Conservation (phyloP, 768 basidiomycete genomes). For the Steccherinum ochraceum region DNA sequence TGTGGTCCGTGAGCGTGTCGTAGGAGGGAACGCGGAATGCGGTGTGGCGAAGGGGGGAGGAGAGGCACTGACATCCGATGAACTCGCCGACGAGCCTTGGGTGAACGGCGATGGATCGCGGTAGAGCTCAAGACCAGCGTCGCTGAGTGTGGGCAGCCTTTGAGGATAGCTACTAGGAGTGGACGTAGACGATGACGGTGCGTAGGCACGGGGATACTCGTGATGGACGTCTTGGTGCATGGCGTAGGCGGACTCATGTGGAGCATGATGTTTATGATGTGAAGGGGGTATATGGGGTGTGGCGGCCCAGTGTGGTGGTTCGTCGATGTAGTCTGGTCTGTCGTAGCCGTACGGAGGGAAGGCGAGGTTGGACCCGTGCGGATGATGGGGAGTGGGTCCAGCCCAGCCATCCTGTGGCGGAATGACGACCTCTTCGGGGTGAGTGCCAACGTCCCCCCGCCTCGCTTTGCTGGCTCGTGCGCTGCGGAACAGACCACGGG, state of each 20-base stretch:
- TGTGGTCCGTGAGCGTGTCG: conserved; percentile 6
- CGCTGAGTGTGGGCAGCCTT: conserved; percentile 5
- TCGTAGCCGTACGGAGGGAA: neutral
- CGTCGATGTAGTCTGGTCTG: neutral
- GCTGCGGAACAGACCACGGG: conserved; percentile 74
- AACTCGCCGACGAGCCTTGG: conserved; percentile 15
- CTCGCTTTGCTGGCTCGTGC: conserved; percentile 61
- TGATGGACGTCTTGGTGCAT: neutral
- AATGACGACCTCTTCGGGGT: conserved; percentile 17
- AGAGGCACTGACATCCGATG: conserved; percentile 13
- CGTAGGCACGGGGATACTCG: neutral
- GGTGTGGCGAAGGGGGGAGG: conserved; percentile 10
- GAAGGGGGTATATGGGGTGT: neutral
- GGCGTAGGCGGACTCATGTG: conserved; percentile 2
- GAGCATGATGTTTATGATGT: neutral
- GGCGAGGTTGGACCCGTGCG: neutral
- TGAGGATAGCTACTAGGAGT: neutral
- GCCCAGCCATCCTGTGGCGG: conserved; percentile 18
- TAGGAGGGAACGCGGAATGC: conserved; percentile 8
- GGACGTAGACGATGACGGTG: conserved; percentile 1
- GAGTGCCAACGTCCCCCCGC: conserved; percentile 15
- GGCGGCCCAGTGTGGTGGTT: conserved; percentile 1
- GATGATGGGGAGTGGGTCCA: conserved; percentile 1
- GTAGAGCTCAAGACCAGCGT: conserved; percentile 10
- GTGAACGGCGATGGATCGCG: conserved; percentile 22